Percentiles rank a stretch among this genome's conserved stretches.
phyloP scores from a whole-genome alignment of 768 basidiomycete genomes.

The Lyophyllum decastes region DNA sequence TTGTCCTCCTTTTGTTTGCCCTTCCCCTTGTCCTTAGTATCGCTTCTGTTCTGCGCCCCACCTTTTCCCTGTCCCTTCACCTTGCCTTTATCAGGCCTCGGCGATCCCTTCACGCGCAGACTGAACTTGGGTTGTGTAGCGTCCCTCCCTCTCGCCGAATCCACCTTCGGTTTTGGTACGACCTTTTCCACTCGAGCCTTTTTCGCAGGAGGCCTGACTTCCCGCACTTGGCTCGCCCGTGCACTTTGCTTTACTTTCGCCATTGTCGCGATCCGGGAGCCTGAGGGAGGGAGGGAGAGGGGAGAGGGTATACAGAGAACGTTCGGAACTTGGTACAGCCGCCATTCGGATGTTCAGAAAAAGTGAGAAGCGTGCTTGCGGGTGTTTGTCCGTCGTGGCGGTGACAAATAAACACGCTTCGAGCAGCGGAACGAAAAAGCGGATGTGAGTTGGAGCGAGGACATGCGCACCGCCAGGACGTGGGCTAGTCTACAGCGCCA shows the following conservation, averaged over 20 bases:
- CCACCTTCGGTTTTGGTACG: no score
- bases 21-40: not conserved
- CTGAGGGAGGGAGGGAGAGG: not conserved
- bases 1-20: not conserved
- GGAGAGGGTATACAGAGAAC: not conserved
- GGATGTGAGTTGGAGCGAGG: not conserved
- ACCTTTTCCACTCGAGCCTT: not conserved
- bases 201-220: not conserved
- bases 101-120: not conserved
- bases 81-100: not conserved
- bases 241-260: not conserved
- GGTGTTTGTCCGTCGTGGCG: not conserved
- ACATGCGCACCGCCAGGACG: not conserved
- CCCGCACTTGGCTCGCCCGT: no score
- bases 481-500: not conserved
- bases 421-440: not conserved
- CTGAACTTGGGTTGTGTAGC: conserved; percentile 6
- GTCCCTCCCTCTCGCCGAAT: not conserved
- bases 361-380: not conserved
- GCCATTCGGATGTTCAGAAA: not conserved
- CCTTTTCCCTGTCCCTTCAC: not conserved
- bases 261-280: not conserved
- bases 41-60: not conserved
- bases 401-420: not conserved
- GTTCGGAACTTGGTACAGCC: not conserved